Base-by-base conservation (phyloP, 208 protist species). In the Crithidia thermophila region DNA sequence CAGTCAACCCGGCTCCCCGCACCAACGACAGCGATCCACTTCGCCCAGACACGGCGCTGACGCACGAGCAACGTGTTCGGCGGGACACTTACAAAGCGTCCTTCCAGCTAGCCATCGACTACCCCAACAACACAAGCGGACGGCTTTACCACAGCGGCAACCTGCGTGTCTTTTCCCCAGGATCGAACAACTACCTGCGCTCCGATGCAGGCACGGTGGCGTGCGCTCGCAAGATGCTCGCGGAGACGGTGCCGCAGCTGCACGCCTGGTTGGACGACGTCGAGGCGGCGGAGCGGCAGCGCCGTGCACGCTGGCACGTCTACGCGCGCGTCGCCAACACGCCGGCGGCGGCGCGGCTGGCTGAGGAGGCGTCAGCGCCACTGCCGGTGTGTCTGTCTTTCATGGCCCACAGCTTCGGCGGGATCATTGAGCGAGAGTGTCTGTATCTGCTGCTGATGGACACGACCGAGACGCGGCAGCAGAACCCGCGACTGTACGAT, bases 331-430 rank as follows among this genome's bases (percentile, higher is more conserved):
- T 27, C 2, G 23, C n/a, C n/a, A 37, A 34, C 33, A 63, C 68
- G 2, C 28, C 23, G 23, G 68, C 61, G 20, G 58, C 68, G 14
- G 52, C 68, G 16, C 30, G 51, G 16, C 58, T 62, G 27, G 28
- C 34, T 10, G 43, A 21, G 3, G 59, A 67, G 57, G 62, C 47
- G 1, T 27, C 57, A 6, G 30, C 31, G 30, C 66, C 67, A 18
- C 33, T 68, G 9, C 79, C 79, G 10, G 42, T 79, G 5, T 91
- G 63, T 43, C 76, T 91, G 56, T 91, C 85, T 16, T 77, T 72
- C 57, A 75, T 88, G 21, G 85, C 79, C 3, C 85, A 91, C 82
- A 87, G 79, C 33, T 88, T 91, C 43, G 85, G 85, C 18, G 85
- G 85, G 18, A 78, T 91, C 33, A 75, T 91, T 49, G 58, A 87